Base-by-base conservation (phyloP, 2,329 filamentous ascomycete species). In the Periconia sp. region DNA sequence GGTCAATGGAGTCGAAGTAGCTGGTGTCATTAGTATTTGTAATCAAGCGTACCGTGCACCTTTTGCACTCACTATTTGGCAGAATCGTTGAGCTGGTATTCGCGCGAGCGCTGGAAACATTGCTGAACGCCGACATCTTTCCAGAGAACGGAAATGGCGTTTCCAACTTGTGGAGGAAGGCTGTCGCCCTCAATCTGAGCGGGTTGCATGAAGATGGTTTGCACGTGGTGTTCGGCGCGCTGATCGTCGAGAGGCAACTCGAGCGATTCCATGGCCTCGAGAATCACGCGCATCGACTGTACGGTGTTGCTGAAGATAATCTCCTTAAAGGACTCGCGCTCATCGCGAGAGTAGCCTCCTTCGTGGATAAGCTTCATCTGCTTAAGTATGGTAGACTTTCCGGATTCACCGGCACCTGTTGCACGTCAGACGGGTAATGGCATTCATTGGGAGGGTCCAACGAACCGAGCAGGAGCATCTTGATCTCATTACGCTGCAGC, bases 311-410 rank as follows among this genome's bases (percentile, higher is more conserved):
- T 86, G 79, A 85, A 88, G 76, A 88, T 88, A 73, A 88, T 87
- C 73, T 87, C 85, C 74, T 87, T 85, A 79, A 87, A 87, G 17
- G 84, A 87, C 71, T 87, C 85, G 50, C 85, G 81, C 74, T 88
- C 85, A 63, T 97, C 94, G 75, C 93, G 90, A 58, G 94, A 97
- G 81, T 97, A 99, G 66, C 94, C 93, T 61, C 94, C 94, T 82
- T 99, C 94, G 77, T 99, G 91, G 71, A 99, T 99, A 71, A 99
- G 89, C 84, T 97, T 99, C 91, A 96, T 96, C 82, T 96, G 91
- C 80, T 96, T 96, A 66, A 96, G 81, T 66, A 96, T 95, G 31
- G 91, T 96, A 53, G 91, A 95, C 79, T 96, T 96, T 76, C 91
- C 91, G 65, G 91, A 95, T 86, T 99, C 94, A 88, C 94, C 93